Evolutionary conservation across 2,329 filamentous ascomycete species (phyloP).

Genomic region (Neofusicoccum cordaticola): DNA sequence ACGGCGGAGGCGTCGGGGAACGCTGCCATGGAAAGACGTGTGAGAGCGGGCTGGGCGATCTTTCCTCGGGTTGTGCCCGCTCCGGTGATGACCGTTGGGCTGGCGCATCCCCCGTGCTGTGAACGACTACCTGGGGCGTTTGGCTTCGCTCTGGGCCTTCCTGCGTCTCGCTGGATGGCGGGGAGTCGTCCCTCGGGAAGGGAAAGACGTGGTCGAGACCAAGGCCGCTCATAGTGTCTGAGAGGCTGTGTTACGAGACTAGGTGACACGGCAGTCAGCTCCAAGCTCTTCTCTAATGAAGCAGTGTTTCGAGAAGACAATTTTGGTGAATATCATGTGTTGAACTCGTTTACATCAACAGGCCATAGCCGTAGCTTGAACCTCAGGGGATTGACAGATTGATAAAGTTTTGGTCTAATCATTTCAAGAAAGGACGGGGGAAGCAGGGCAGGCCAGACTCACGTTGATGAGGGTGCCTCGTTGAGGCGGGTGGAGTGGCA

Average conservation of each 20-base stretch:
- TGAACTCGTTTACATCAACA: constrained; percentile 16
- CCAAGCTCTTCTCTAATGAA: not conserved
- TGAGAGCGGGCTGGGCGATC: not conserved
- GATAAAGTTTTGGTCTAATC: constrained; percentile 17
- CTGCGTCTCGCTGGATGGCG: not conserved
- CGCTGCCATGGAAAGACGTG: constrained; percentile 16
- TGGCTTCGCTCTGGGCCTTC: not conserved
- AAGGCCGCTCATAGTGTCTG: constrained; percentile 11
- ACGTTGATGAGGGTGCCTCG: constrained; percentile 13
- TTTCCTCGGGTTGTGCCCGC: not conserved
- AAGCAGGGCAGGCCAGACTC: not conserved
- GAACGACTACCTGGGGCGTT: not conserved
- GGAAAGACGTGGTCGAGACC: constrained; percentile 11
- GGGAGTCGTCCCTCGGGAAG: not conserved
- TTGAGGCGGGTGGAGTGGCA: constrained; percentile 10
- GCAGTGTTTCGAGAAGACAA: not conserved
- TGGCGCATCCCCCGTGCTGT: not conserved
- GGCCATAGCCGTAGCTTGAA: constrained; percentile 1
- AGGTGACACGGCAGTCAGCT: not conserved
- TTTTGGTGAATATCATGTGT: constrained; percentile 13
- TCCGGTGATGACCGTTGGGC: not conserved
- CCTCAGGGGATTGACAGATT: constrained; percentile 20
- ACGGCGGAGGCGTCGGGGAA: not conserved
- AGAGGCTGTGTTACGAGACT: not conserved
- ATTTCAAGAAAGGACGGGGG: not conserved